These are phyloP conservation scores for Hansenula lynferdii DNA, from an alignment of 1,139 yeast species.

Conservation along the genomic window DNA sequence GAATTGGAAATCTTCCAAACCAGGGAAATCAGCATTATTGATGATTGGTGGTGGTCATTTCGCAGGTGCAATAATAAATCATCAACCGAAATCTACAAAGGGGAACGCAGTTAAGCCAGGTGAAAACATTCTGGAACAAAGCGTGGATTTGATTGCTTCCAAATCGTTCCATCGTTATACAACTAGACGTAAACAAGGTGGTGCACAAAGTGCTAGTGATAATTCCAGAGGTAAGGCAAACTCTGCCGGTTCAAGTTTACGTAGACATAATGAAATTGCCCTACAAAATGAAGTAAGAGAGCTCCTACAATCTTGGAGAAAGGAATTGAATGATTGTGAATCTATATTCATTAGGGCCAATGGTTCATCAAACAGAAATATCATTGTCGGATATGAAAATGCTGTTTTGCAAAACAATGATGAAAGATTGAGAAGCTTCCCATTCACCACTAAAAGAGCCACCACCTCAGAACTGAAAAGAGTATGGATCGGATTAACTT, in stretches of 20 bases:
- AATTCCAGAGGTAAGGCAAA: slow-evolving; percentile 92
- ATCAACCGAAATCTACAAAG: slow-evolving; percentile 49
- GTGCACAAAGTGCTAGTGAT: slow-evolving; percentile 91
- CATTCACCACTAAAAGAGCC: slow-evolving; percentile 88
- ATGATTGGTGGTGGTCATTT: slow-evolving; percentile 99
- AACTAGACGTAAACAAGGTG: slow-evolving; percentile 96
- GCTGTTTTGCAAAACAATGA: slow-evolving; percentile 46
- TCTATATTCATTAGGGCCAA: slow-evolving; percentile 81
- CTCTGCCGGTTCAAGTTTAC: slow-evolving; percentile 88
- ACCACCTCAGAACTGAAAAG: slow-evolving; percentile 76
- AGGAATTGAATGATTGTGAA: slow-evolving; percentile 52
- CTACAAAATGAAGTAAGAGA: slow-evolving; percentile 72
- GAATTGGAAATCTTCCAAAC: slow-evolving; percentile 27
- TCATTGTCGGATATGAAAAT: slow-evolving; percentile 63
- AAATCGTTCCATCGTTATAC: slow-evolving; percentile 95
- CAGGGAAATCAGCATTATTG: slow-evolving; percentile 58
- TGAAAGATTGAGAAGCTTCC: slow-evolving; percentile 59
- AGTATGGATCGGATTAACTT: slow-evolving; percentile 79
- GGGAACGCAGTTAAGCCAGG: slow-evolving; percentile 42
- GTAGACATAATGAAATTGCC: slow-evolving; percentile 88
- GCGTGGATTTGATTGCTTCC: slow-evolving; percentile 62
- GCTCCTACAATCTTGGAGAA: slow-evolving; percentile 61
- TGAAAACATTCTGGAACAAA: slow-evolving; percentile 46
- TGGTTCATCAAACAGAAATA: slow-evolving; percentile 63
- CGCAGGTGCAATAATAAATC: slow-evolving; percentile 91